Percentiles rank a stretch among this genome's conserved stretches.
Evolutionary conservation across 2,329 filamentous ascomycete genomes (phyloP).

Genomic region (Hypoxylon rubiginosum): DNA sequence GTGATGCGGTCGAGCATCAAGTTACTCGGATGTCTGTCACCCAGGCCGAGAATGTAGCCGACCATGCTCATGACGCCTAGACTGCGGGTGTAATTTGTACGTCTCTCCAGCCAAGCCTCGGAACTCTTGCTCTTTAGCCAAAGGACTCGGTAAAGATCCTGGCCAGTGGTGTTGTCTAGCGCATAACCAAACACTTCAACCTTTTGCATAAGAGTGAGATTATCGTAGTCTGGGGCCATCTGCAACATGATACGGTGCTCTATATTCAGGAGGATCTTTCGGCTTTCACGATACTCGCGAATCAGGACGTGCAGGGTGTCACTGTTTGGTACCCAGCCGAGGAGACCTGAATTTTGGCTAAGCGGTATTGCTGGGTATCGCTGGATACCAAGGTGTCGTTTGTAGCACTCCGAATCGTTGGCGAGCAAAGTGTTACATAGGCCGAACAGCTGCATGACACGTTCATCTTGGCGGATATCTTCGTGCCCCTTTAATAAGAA

Average conservation of each 20-base stretch:
- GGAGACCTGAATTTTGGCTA: slow-evolving; percentile 93
- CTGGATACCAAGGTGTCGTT: slow-evolving; percentile 96
- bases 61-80: slow-evolving; percentile 99
- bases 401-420: slow-evolving; percentile 96
- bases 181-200: slow-evolving; percentile 99
- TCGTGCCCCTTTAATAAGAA: slow-evolving; percentile 99
- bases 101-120: slow-evolving; percentile 95
- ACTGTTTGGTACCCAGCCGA: slow-evolving; percentile 97
- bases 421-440: slow-evolving; percentile 95
- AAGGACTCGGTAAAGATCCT: slow-evolving; percentile 96
- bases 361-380: slow-evolving; percentile 96
- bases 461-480: slow-evolving; percentile 98
- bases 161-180: slow-evolving; percentile 98
- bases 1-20: slow-evolving; percentile 96
- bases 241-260: slow-evolving; percentile 99
- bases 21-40: slow-evolving; percentile 97
- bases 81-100: slow-evolving; percentile 98
- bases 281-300: slow-evolving; percentile 94
- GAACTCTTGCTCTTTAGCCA: slow-evolving; percentile 99
- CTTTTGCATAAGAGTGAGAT: slow-evolving; percentile 99
- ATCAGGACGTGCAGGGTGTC: slow-evolving; percentile 98
- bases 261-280: slow-evolving; percentile 98
- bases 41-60: slow-evolving; percentile 97
- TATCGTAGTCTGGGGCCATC: slow-evolving; percentile 99
- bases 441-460: slow-evolving; percentile 99